Conservation (phyloP, 2,329 filamentous ascomycete species). For the Pseudogymnoascus sp. region DNA sequence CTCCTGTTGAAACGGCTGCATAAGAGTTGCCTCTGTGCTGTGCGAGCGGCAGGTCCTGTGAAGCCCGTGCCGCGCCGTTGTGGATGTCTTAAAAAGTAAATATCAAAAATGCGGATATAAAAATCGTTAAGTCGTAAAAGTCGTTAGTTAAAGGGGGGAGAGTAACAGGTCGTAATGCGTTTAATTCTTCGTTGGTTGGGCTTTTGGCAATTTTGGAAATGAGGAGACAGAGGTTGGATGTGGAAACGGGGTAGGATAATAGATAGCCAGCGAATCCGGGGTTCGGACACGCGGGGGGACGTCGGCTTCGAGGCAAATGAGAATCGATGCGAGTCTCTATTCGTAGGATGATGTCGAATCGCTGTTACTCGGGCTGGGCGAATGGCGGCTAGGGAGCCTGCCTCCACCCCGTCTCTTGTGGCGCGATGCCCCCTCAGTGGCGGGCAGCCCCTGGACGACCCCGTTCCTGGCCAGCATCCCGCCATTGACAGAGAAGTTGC, state of each 20-base stretch:
- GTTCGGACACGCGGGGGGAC: conserved; percentile 13
- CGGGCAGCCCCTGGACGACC: conserved; percentile 58
- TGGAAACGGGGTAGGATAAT: conserved; percentile 11
- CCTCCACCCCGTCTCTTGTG: conserved; percentile 24
- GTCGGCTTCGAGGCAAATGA: conserved; percentile 13
- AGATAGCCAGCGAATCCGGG: conserved; percentile 14
- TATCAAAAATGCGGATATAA: conserved; percentile 16
- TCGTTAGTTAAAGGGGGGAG: conserved; percentile 9
- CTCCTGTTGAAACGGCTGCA: conserved; percentile 24
- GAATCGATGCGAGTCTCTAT: conserved; percentile 4
- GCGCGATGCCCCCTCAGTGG: conserved; percentile 30
- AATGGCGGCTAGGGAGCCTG: conserved; percentile 24
- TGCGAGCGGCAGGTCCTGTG: conserved; percentile 27
- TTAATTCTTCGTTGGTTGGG: conserved; percentile 3
- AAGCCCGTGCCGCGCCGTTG: conserved; percentile 20
- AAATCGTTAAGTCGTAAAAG: conserved; percentile 14
- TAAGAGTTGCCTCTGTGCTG: conserved; percentile 27
- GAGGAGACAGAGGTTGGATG: background rate
- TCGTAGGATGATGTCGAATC: conserved; percentile 27
- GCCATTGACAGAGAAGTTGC: conserved; percentile 94
- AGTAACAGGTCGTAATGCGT: conserved; percentile 16
- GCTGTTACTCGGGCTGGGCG: conserved; percentile 28
- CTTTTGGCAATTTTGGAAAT: conserved; percentile 5
- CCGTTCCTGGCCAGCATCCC: conserved; percentile 73
- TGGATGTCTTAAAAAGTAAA: conserved; percentile 10